Evolutionary conservation across 768 basidiomycete species (phyloP).

Genomic region (Termitomyces sp.): DNA sequence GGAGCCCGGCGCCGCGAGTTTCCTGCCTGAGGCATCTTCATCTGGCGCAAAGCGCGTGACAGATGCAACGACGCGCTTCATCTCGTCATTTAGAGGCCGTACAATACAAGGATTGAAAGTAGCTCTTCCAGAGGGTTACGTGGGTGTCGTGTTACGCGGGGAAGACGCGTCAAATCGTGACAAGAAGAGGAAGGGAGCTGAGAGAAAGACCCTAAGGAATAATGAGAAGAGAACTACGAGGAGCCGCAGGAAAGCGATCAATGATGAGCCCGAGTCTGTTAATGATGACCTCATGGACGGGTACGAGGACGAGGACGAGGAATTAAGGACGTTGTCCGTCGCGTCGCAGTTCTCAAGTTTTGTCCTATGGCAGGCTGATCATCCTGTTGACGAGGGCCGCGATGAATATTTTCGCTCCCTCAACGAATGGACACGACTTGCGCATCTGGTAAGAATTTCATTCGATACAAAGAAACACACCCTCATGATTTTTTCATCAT

Average conservation of each 20-base stretch:
- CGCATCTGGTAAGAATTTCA: conserved; percentile 46
- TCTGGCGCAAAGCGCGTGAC: conserved; percentile 17
- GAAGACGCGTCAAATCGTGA: conserved; percentile 14
- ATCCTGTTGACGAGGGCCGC: conserved; percentile 56
- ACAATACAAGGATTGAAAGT: conserved; percentile 62
- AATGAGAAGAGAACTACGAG: conserved; percentile 22
- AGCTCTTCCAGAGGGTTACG: conserved; percentile 58
- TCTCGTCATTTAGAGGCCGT: conserved; percentile 74
- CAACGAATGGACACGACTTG: conserved; percentile 64
- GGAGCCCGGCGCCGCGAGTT: not conserved
- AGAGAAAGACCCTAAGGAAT: conserved; percentile 4
- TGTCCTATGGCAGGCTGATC: conserved; percentile 73
- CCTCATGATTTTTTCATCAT: not conserved
- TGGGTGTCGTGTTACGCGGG: conserved; percentile 53
- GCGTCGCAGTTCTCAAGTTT: conserved; percentile 57
- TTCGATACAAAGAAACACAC: not conserved
- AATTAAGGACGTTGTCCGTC: conserved; percentile 35
- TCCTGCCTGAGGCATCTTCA: conserved; percentile 1
- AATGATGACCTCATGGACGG: conserved; percentile 16
- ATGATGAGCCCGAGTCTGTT: conserved; percentile 19
- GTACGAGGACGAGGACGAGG: conserved; percentile 20
- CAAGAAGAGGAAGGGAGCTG: conserved; percentile 4
- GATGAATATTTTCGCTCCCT: conserved; percentile 71
- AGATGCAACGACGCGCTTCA: conserved; percentile 32
- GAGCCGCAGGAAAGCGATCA: conserved; percentile 18